Base-by-base conservation (phyloP, 1,284 basidiomycete genomes). In the Cutaneotrichosporon mucoides region DNA sequence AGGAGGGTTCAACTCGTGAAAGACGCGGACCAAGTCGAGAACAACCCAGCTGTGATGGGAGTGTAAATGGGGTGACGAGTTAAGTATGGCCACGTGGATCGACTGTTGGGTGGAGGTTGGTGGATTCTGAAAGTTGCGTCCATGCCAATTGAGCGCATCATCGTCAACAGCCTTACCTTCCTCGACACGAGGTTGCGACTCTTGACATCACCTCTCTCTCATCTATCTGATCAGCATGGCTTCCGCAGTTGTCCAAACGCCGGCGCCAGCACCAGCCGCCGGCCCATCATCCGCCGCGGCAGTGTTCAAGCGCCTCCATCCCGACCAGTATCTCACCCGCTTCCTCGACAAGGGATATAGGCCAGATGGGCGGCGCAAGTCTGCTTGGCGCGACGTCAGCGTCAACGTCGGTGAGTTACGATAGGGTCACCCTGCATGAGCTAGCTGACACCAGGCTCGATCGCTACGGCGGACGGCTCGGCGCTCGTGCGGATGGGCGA, bases 381-480 rank as follows among this genome's bases (percentile, higher is more conserved):
- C 78, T 36, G 83, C 79, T 12, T 90, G 85, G 84, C 81, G 90
- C 53, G 84, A 87, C 56, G 81, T 87, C 33, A 85, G 82, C 50
- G 78, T 89, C 46, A 88, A 90, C 73, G 81, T 85, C 55, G 89
- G 89, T 90, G 66, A 68, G 87, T 81, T 42, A 10, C n/a, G n/a
- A n/a, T n/a, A n/a, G n/a, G n/a, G n/a, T n/a, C n/a, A n/a, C n/a
- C n/a, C n/a, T n/a, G n/a, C n/a, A n/a, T n/a, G n/a, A n/a, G n/a
- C n/a, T 35, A n/a, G 15, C 37, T 63, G 36, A 56, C 53, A 8
- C 8, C 57, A 86, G 90, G 89, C 56, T 94, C 92, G 0, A 89
- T 97, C 77, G 87, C 88, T 0, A 95, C 92, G 0, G 92, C 93
- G 0, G 83, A 93, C 66, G 92, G 92, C 0, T 95, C 92, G 3